Evolutionary conservation across 2,329 filamentous ascomycete species (phyloP), one percentile per base, ranked within the genome.

Genomic region (Fusarium azukiicola): DNA sequence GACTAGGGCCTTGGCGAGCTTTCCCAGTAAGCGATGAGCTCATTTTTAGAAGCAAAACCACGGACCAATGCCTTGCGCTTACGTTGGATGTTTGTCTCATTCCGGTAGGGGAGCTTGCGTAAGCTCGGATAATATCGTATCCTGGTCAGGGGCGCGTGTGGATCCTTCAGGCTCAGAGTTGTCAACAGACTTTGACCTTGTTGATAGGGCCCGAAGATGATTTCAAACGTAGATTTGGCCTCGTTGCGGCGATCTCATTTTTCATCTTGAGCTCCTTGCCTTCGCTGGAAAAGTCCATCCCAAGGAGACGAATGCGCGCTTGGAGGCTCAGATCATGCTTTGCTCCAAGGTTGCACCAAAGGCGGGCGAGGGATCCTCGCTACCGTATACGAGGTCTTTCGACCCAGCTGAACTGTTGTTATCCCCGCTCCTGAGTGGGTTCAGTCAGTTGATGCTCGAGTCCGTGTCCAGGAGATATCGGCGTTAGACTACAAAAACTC

Each of bases 111-210:
- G 50, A 21, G 36, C 32, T 58, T 36, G 54, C 54, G 54, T 58
- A 58, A 40, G 36, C 54, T 58, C 54, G 54, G 32, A 58, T 58
- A 40, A 58, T 36, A 58, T 58, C 32, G 54, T 58, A 58, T 58
- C n/a, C 32, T 36, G 3, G 14, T 11, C 21, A 40, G 21, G 19
- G 13, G 54, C 32, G 32, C 54, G 38, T 58, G 36, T 36, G 19
- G 19, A 40, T 58, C 54, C 54, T 58, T 58, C 36, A 36, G 7
- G 13, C 38, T n/a, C 4, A 58, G 32, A n/a, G 32, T 17, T n/a
- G 13, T 16, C 54, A 58, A 8, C 17, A 16, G 54, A 21, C n/a
- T 16, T 5, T n/a, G 3, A 16, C 14, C 32, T 40, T 21, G 32
- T 23, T 58, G 19, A 40, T 40, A 36, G 38, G 54, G 13, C 32